These are phyloP conservation scores for Straminergon stramineum DNA, from an alignment of 225 moss, liverwort and hornwort species.

Conservation along the genomic window DNA sequence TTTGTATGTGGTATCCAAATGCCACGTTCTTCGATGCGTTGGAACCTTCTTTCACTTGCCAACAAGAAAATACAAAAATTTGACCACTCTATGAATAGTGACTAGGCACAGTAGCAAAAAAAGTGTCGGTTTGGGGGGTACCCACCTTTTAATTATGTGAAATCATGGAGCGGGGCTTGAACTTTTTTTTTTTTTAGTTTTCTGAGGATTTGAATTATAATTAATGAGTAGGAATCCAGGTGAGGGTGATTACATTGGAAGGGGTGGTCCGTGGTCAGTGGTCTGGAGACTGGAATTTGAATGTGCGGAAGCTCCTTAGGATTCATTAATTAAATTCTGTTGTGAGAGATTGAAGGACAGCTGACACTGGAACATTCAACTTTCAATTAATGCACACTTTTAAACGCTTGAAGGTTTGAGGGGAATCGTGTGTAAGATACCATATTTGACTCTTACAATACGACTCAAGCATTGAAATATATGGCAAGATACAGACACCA, in stretches of 20 bases:
- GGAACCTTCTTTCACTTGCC: not conserved
- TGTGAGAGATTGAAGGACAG: not conserved
- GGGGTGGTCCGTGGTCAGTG: too few relatives aligned
- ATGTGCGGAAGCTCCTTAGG: not conserved
- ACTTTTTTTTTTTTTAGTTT: too few relatives aligned
- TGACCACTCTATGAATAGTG: not conserved
- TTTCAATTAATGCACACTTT: not conserved
- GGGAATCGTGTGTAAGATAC: not conserved
- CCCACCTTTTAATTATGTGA: too few relatives aligned
- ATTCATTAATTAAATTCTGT: not conserved
- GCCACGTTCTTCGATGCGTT: fast-evolving
- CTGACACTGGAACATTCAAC: not conserved
- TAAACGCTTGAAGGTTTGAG: not conserved
- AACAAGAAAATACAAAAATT: not conserved
- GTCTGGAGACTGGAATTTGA: not conserved
- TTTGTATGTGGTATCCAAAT: not conserved
- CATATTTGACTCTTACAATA: not conserved
- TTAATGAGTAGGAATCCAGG: not conserved
- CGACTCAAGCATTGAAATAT: not conserved
- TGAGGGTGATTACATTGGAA: not conserved
- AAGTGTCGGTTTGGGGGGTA: too few relatives aligned
- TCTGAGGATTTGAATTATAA: not conserved
- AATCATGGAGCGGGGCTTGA: not conserved
- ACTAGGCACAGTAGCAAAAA: not conserved
- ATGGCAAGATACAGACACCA: not conserved